Evolutionary conservation across 176 grass and related monocot species (phyloP), one percentile per base, ranked within the genome.

Genomic region (Oryza glumipatula): DNA sequence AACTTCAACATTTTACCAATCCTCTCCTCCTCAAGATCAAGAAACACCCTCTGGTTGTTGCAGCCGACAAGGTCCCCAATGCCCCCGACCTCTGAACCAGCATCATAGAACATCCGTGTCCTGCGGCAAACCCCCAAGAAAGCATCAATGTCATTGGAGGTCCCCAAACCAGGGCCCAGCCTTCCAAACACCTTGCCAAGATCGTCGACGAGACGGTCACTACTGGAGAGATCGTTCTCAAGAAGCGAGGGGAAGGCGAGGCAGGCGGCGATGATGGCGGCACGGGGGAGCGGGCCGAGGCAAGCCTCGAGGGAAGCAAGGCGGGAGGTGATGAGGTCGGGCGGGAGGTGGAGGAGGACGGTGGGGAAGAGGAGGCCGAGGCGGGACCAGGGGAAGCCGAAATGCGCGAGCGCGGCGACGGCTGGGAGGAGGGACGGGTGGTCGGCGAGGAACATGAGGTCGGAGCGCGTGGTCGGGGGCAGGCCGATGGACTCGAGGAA

Each of bases 401-500:
- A 93, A 75, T 89, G 86, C 15, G 77, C 47, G 24, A 95, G 89
- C 46, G 77, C 76, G 15, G 78, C 74, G 52, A 94, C 90, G 43
- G 88, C 84, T 32, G 72, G 49, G 54, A 97, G 88, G 61, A 94
- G 87, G 32, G 43, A 78, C 1, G 73, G 87, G 78, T 94, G 81
- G 65, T 97, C 90, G 35, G 74, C 85, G 38, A 93, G 93, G 83
- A 94, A 95, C 71, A 92, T 74, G 16, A 78, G 65, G 41, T 90
- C 46, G 19, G 81, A 92, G 46, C 73, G 9, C 32, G 73, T 35
- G 41, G 65, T 11, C 1, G 80, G 74, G 15, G 74, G 67, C 54
- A 91, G 68, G 79, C 95, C 92, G 77, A 95, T 98, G 65, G 92
- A 95, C 84, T 98, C 95, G 82, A 94, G 84, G 80, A 98, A 91